Conservation (phyloP, 495 filamentous ascomycete species). For the Penicillium canariense region DNA sequence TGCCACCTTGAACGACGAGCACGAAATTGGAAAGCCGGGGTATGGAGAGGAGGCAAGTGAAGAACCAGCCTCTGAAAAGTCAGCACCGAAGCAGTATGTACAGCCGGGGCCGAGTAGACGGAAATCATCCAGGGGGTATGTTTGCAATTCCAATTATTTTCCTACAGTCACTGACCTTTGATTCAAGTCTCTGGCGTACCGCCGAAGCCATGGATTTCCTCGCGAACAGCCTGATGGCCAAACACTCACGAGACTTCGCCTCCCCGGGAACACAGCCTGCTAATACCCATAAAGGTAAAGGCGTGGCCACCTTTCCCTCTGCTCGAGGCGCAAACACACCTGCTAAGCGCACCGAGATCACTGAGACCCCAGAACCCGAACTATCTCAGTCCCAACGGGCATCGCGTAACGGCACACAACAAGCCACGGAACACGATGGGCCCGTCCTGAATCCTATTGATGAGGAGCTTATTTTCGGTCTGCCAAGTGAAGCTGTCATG, state of each 20-base stretch:
- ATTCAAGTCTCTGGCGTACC: background rate
- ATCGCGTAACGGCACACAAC: background rate
- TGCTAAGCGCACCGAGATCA: conserved; percentile 1
- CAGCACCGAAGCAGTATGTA: background rate
- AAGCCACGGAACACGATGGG: background rate
- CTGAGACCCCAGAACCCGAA: conserved; percentile 4
- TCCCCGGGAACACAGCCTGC: background rate
- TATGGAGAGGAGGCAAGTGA: background rate
- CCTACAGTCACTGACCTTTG: background rate
- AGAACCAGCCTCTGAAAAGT: background rate
- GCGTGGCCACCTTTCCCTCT: background rate
- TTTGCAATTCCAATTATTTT: background rate
- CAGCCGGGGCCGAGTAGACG: background rate
- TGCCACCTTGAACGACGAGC: background rate
- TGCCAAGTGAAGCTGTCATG: conserved; percentile 3
- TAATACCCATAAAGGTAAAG: background rate
- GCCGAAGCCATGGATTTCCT: background rate
- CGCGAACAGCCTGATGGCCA: background rate
- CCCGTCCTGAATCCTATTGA: background rate
- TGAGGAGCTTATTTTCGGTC: conserved; percentile 12
- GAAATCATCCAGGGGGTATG: conserved; percentile 7
- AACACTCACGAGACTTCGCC: conserved; percentile 15
- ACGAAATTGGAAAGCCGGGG: background rate
- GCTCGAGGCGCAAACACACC: background rate
- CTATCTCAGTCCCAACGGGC: background rate